These are phyloP conservation scores for Simmondsia chinensis DNA, from an alignment of 148 eudicot genomes.

Conservation along the genomic window DNA sequence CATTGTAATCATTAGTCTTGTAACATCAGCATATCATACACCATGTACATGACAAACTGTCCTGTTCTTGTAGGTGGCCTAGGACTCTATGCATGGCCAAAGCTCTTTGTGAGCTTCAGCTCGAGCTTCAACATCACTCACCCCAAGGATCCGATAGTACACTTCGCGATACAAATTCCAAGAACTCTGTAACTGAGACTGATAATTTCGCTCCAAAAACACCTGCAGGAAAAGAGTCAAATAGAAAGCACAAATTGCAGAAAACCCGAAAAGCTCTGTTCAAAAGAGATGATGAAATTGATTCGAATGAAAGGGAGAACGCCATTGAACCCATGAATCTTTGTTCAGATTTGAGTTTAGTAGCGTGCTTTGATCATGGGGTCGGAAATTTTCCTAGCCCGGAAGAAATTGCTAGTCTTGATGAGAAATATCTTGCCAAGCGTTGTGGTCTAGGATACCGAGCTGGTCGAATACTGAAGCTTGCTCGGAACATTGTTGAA, in stretches of 20 bases:
- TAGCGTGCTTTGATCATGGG: constrained; percentile 3
- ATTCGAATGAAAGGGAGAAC: not conserved
- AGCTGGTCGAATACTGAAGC: constrained; percentile 58
- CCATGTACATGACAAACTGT: not conserved
- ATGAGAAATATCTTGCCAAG: constrained; percentile 44
- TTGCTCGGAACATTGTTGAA: constrained; percentile 49
- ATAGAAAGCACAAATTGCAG: constrained; percentile 12
- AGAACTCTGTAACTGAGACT: constrained; percentile 5
- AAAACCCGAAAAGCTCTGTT: constrained; percentile 10
- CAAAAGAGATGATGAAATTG: constrained; percentile 8
- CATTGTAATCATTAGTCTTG: not conserved
- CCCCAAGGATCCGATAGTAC: constrained; percentile 1
- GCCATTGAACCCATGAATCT: no score
- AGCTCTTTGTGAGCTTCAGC: constrained; percentile 32
- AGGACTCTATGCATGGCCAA: constrained; percentile 31
- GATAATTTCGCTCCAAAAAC: constrained; percentile 35
- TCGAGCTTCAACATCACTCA: constrained; percentile 16
- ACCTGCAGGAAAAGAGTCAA: constrained; percentile 48
- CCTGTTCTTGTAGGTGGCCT: constrained; percentile 21
- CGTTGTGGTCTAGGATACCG: constrained; percentile 80
- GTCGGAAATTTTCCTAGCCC: constrained; percentile 75
- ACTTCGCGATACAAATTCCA: constrained; percentile 7
- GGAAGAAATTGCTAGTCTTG: constrained; percentile 46
- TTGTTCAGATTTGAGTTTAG: no score
- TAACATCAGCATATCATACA: not conserved